phyloP scores from a whole-genome alignment of 371 early-diverging fungal species.

The Rhizopus arrhizus region DNA sequence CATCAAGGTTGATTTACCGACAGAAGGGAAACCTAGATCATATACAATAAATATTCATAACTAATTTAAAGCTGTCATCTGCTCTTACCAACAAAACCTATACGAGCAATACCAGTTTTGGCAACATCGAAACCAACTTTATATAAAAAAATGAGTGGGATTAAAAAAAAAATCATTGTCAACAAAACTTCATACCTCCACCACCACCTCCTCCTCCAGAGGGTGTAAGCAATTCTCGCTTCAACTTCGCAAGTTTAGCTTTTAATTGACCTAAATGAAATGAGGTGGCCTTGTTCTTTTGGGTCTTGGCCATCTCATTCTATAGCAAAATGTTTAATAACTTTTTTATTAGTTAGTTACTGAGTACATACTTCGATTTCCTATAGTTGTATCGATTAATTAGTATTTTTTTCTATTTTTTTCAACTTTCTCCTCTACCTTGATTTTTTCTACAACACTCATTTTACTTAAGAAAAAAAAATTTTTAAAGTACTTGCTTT shows the following conservation, averaged over 20 bases:
- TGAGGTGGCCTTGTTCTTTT: conserved; percentile 92
- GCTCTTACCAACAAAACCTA: conserved; percentile 81
- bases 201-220: conserved; percentile 81
- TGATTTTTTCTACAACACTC: conserved; percentile 37
- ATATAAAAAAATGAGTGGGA: not conserved
- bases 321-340: conserved; percentile 17
- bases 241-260: conserved; percentile 96
- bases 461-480: conserved; percentile 4
- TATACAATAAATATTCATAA: not conserved
- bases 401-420: not conserved
- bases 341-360: not conserved
- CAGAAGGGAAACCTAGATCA: conserved; percentile 93
- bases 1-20: conserved; percentile 97
- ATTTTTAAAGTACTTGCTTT: too few species aligned
- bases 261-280: conserved; percentile 98
- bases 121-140: conserved; percentile 94
- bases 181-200: conserved; percentile 49
- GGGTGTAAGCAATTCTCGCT: conserved; percentile 92
- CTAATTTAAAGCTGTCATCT: not conserved
- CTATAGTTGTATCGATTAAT: conserved; percentile 18
- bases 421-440: conserved; percentile 18
- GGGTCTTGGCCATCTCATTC: conserved; percentile 73
- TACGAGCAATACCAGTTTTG: conserved; percentile 95
- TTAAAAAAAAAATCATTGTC: not conserved
- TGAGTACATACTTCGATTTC: conserved; percentile 63